A percentile compares a stretch with the other conserved stretches of the same genome.
Evolutionary conservation across 2,329 filamentous ascomycete genomes (phyloP).

Genomic region (Aureobasidium sp.): DNA sequence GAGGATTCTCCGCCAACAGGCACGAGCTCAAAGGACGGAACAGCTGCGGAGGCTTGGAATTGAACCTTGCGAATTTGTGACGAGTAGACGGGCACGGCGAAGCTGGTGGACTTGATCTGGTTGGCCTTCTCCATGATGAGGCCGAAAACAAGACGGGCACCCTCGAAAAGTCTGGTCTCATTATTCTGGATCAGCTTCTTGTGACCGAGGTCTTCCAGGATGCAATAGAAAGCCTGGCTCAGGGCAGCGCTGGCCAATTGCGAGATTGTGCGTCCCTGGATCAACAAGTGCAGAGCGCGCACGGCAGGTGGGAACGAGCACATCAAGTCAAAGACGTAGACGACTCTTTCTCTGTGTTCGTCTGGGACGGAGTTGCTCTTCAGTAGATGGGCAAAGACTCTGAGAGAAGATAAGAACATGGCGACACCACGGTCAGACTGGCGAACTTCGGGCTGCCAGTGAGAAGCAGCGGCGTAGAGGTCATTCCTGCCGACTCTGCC

Average conservation of each 20-base stretch:
- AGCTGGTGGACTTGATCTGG: background rate
- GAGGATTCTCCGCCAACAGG: background rate
- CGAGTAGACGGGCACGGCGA: background rate
- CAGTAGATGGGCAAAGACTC: conserved; percentile 24
- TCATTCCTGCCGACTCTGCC: conserved; percentile 19
- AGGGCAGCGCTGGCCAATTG: conserved; percentile 27
- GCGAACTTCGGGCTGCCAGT: conserved; percentile 23
- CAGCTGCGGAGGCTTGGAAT: background rate
- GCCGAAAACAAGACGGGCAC: conserved; percentile 29
- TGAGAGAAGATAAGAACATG: conserved; percentile 29
- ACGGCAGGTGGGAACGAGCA: conserved; percentile 28
- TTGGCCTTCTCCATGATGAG: conserved; percentile 29
- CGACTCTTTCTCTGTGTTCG: background rate
- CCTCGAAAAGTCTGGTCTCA: conserved; percentile 26
- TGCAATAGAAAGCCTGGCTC: conserved; percentile 24
- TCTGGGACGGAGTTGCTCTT: conserved; percentile 22
- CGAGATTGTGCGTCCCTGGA: conserved; percentile 26
- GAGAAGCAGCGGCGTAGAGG: conserved; percentile 22
- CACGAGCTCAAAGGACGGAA: background rate
- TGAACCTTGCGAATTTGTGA: background rate
- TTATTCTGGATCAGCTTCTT: conserved; percentile 23
- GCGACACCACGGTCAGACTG: conserved; percentile 29
- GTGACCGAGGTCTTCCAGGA: conserved; percentile 25
- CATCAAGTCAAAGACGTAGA: conserved; percentile 26
- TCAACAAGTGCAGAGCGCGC: conserved; percentile 27